A percentile compares a stretch with the other conserved stretches of the same genome.
Conservation (phyloP, 2,329 filamentous ascomycete genomes). For the Colletotrichum kahawae region DNA sequence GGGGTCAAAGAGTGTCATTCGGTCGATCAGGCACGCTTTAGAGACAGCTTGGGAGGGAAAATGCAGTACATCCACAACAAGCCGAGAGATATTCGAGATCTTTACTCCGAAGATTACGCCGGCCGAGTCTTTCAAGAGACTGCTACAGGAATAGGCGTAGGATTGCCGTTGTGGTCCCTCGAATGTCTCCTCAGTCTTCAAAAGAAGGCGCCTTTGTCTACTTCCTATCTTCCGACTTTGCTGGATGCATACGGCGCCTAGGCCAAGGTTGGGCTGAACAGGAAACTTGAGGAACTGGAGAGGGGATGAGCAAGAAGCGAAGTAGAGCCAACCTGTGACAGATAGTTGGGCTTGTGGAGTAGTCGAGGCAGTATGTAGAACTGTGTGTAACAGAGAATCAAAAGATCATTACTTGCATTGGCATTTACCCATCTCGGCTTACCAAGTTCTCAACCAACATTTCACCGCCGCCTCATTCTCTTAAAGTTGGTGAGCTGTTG, state of each 20-base stretch:
- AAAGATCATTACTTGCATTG: background rate
- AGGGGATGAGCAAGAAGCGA: background rate
- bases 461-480: background rate
- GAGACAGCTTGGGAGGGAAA: slow-evolving; percentile 36
- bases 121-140: background rate
- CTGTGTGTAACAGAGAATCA: background rate
- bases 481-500: background rate
- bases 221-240: background rate
- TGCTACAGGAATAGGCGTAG: background rate
- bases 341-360: background rate
- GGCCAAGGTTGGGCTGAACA: background rate
- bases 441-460: background rate
- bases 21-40: slow-evolving; percentile 28
- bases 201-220: background rate
- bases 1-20: slow-evolving; percentile 32
- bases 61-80: slow-evolving; percentile 28
- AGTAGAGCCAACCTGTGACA: background rate
- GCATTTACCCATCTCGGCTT: background rate
- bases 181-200: background rate
- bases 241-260: background rate
- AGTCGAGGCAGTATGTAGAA: background rate
- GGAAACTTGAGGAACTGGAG: background rate
- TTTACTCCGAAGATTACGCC: slow-evolving; percentile 27
- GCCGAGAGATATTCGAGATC: slow-evolving; percentile 33
- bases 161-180: no score